Base-by-base conservation (phyloP, 148 eudicot species). In the Talinum fruticosum region DNA sequence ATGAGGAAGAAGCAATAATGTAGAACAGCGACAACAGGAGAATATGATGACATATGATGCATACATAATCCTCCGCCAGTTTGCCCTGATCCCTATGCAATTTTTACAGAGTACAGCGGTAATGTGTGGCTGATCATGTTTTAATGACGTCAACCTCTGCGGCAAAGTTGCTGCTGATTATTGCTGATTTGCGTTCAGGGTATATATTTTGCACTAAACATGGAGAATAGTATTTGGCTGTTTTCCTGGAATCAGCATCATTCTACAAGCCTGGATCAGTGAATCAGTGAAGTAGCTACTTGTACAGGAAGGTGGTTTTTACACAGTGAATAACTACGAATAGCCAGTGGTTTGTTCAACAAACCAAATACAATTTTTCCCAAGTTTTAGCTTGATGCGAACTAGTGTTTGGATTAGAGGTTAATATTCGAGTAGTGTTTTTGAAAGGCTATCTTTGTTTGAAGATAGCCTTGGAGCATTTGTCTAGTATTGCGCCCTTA, bases 1-100 rank as follows among this genome's bases (percentile, higher is more conserved):
- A 70, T 51, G 85, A 84, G 44, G 45, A 35, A 23, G 88, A 72
- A 70, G 80, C 83, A 62, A 41, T 36, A 23, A 69, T 5, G 1
- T 57, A 68, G 68, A 53, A 73, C 41, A 54, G 19, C n/a, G 62
- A 44, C 36, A 35, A 4, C 24, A 29, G 26, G 65, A 77, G 71
- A 65, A 64, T 51, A 23, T 15, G 23, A 18, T 0, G 57, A 51
- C 61, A 76, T 64, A 8, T 57, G 64, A 21, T 76, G 23, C 34
- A 23, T 24, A 73, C 81, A 41, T 26, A 23, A 1, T 28, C 32
- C 38, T 38, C 54, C 54, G n/a, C 7, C 32, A 32, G 21, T 74
- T 38, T 24, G 34, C 2, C 7, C 5, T 16, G 53, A 73, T 14
- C 53, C 2, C 28, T 30, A 2, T 49, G 26, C 28, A 33, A 19